These are phyloP conservation scores for Acer negundo DNA, from an alignment of 345 rosid species.

Conservation along the genomic window DNA sequence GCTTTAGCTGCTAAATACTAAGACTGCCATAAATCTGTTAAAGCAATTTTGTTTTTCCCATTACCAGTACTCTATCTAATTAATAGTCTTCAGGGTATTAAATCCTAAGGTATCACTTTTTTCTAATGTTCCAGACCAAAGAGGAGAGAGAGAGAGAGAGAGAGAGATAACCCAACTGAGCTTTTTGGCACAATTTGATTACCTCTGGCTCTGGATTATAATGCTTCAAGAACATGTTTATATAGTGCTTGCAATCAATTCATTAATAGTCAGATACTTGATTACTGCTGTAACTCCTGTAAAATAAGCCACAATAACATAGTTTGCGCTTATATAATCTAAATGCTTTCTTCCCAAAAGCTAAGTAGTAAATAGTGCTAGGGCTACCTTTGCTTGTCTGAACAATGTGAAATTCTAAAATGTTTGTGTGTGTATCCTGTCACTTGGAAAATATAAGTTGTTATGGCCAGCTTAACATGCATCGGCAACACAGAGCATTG, in stretches of 20 bases:
- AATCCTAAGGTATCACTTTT: background rate
- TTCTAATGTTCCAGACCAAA: background rate
- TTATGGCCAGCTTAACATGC: background rate
- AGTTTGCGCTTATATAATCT: background rate
- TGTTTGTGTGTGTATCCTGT: background rate
- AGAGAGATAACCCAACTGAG: background rate
- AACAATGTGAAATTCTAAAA: background rate
- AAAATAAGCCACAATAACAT: background rate
- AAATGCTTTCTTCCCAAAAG: background rate
- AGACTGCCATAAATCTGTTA: background rate
- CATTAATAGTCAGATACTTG: background rate
- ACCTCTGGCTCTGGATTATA: background rate
- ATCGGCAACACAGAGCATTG: background rate
- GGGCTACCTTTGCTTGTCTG: slow-evolving; percentile 4
- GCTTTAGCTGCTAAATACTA: background rate
- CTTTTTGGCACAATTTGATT: background rate
- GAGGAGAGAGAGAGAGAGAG: background rate
- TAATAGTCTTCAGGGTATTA: background rate
- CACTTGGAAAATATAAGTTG: background rate
- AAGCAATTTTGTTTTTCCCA: background rate
- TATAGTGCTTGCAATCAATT: background rate
- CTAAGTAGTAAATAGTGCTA: background rate
- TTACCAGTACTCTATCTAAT: background rate
- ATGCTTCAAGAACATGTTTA: background rate
- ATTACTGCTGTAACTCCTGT: background rate